Percentiles rank a stretch among this genome's conserved stretches.
These are phyloP conservation scores for Rhizopus microsporus DNA, from an alignment of 371 early-diverging fungal genomes.

Conservation along the genomic window DNA sequence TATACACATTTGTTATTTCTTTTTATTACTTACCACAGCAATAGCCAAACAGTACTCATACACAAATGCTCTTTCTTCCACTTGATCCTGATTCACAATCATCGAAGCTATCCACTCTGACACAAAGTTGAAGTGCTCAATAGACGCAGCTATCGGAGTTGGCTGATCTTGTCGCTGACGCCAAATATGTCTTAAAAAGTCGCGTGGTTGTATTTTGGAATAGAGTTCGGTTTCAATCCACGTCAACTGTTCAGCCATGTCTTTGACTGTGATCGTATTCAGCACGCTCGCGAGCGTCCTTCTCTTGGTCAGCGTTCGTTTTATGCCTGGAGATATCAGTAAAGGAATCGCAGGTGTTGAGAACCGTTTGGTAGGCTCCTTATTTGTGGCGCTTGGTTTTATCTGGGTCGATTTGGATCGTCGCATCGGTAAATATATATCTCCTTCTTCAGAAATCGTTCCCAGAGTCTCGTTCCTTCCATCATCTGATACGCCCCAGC, in stretches of 20 bases:
- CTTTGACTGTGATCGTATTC: conserved; percentile 23
- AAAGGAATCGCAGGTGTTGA: not conserved
- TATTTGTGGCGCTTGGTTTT: not conserved
- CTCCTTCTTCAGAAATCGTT: no score
- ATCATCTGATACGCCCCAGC: conserved; percentile 35
- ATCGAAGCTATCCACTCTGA: conserved; percentile 68
- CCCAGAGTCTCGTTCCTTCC: conserved; percentile 3
- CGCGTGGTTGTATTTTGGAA: conserved; percentile 43
- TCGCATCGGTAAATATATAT: no score
- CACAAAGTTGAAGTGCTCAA: conserved; percentile 59
- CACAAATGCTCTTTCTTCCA: conserved; percentile 55
- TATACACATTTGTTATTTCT: not conserved
- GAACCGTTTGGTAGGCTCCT: not conserved
- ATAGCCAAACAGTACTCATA: conserved; percentile 64
- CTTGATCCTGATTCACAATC: conserved; percentile 55
- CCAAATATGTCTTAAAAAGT: conserved; percentile 56
- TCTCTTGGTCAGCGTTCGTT: not conserved
- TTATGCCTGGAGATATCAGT: not conserved
- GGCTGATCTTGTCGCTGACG: not conserved
- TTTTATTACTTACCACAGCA: conserved; percentile 34
- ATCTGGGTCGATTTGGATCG: not conserved
- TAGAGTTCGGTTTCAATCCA: conserved; percentile 60
- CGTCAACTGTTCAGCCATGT: conserved; percentile 65
- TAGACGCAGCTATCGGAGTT: conserved; percentile 47
- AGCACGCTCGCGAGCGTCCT: not conserved